Evolutionary conservation across 306 rosid species (phyloP), one percentile per base, ranked within the genome.

Genomic region (Fragaria vesca): DNA sequence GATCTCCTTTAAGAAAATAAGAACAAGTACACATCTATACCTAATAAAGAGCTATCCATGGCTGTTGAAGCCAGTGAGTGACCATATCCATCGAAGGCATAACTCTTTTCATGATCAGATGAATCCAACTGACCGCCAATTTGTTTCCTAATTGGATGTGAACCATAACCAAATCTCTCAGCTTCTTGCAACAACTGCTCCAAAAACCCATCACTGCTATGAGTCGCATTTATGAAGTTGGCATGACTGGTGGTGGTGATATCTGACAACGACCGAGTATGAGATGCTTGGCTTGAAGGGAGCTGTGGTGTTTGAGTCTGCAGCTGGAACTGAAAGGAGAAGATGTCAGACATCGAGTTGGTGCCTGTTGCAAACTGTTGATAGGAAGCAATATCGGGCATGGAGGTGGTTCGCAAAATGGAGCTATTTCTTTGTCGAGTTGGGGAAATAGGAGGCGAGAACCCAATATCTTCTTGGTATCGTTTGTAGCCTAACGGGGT

Each of bases 171-270:
- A 63, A 85, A 6, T 5, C 83, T 79, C 8, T 87, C 90, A 66
- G 91, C 86, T 72, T 94, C 93, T 42, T 82, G 82, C 57, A 90
- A 79, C 58, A 92, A 55, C 78, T 88, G 90, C 15, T 89, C 97
- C 42, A 89, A 75, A 30, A 88, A 34, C 16, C 84, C 89, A 76
- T 76, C 71, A 52, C 60, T 65, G 12, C 24, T 32, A 6, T 78
- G 84, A 65, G 72, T 73, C 54, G 32, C 67, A 13, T 21, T 80
- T 40, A 83, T 50, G 8, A 83, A 46, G 8, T 81, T 83, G 69
- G 75, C 11, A 57, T 86, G 83, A 24, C 60, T 71, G 48, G 78
- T 68, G 36, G 18, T 26, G 24, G 11, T 12, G 50, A 85, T 13
- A 15, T 81, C 88, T 2, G 79, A 76, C n/a, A 82, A 8, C 8